These are phyloP conservation scores for Calonectria pseudoturangicola DNA, from an alignment of 2,329 filamentous ascomycete species.

Conservation along the genomic window DNA sequence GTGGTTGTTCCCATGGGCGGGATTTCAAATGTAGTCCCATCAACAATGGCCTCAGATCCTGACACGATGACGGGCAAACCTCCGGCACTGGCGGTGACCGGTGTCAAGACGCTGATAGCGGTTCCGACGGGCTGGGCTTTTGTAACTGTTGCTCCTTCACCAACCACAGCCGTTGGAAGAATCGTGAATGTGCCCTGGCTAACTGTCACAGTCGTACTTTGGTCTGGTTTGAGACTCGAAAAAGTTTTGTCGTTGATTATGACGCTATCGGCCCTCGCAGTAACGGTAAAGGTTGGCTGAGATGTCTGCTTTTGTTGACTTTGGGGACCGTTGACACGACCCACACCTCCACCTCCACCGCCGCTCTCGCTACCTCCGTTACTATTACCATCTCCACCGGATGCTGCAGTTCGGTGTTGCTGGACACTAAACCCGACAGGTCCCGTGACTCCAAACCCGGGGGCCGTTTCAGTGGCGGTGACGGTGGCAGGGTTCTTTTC, in stretches of 20 bases:
- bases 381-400: background rate
- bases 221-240: constrained; percentile 59
- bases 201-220: constrained; percentile 66
- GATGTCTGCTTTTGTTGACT: constrained; percentile 34
- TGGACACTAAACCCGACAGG: constrained; percentile 34
- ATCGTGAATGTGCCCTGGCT: constrained; percentile 67
- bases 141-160: constrained; percentile 65
- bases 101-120: constrained; percentile 56
- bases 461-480: constrained; percentile 61
- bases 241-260: constrained; percentile 69
- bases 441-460: constrained; percentile 49
- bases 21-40: constrained; percentile 65
- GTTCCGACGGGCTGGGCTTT: constrained; percentile 61
- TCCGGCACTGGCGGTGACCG: constrained; percentile 62
- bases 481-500: constrained; percentile 74
- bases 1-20: constrained; percentile 60
- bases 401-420: constrained; percentile 49
- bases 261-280: constrained; percentile 66
- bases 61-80: constrained; percentile 65
- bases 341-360: background rate
- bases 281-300: constrained; percentile 62
- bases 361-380: background rate
- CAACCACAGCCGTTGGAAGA: constrained; percentile 66
- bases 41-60: constrained; percentile 64
- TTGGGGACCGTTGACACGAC: constrained; percentile 26